These are phyloP conservation scores for Microdochium trichocladiopsis DNA, from an alignment of 2,329 filamentous ascomycete species.

Conservation along the genomic window DNA sequence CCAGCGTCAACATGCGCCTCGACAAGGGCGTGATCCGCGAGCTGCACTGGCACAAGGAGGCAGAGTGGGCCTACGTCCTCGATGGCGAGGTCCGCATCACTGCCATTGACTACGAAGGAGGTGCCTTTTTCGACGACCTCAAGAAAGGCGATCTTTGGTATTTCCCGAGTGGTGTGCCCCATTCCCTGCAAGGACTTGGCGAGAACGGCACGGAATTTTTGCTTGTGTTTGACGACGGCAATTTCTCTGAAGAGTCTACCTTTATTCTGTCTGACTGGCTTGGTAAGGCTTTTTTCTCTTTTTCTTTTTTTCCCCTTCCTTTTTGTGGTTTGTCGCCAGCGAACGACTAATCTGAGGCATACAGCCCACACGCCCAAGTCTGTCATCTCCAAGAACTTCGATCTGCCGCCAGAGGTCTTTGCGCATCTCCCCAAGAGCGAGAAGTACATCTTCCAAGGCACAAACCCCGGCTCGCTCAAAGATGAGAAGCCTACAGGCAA, in stretches of 20 bases:
- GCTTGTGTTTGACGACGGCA: conserved; percentile 37
- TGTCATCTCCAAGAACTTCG: conserved; percentile 69
- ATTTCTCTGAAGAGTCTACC: conserved; percentile 56
- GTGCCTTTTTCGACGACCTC: conserved; percentile 71
- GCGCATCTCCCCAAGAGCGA: conserved; percentile 57
- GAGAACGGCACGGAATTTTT: conserved; percentile 60
- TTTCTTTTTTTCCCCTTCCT: too few relatives aligned
- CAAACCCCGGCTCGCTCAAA: conserved; percentile 54
- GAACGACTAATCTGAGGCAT: background rate
- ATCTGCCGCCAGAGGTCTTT: conserved; percentile 64
- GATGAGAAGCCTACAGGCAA: conserved; percentile 57
- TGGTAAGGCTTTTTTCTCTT: conserved; percentile 28
- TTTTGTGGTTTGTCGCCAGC: too few relatives aligned
- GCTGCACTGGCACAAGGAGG: conserved; percentile 76
- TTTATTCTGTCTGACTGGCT: conserved; percentile 71
- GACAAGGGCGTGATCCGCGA: conserved; percentile 68
- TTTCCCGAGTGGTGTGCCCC: conserved; percentile 70
- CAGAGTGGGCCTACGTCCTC: conserved; percentile 71
- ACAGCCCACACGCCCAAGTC: conserved; percentile 62
- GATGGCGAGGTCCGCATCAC: conserved; percentile 66
- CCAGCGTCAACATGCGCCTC: conserved; percentile 73
- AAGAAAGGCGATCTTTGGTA: conserved; percentile 75
- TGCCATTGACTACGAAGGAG: conserved; percentile 66
- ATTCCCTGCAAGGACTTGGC: conserved; percentile 67
- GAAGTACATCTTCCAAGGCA: conserved; percentile 74